A percentile compares a stretch with the other conserved stretches of the same genome.
Evolutionary conservation across 106 monocot species (phyloP).

Genomic region (Allium fistulosum): DNA sequence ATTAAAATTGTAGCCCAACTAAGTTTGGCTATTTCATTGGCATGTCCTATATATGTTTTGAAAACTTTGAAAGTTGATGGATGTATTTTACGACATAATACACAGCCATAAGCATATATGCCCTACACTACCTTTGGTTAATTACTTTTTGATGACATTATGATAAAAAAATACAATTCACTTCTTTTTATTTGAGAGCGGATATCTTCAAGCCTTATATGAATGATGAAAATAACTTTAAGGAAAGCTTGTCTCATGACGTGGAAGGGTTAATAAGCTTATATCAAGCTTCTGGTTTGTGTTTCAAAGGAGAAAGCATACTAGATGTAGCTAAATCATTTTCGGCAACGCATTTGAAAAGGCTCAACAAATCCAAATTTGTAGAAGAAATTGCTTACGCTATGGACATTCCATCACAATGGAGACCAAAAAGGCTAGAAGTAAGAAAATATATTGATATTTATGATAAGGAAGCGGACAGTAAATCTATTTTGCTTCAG

Average conservation of each 20-base stretch:
- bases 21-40: too few species aligned
- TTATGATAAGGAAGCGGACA: conserved; percentile 8
- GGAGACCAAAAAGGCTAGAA: conserved; percentile 29
- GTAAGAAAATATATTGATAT: conserved; percentile 28
- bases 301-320: conserved; percentile 13
- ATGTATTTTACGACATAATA: too few species aligned
- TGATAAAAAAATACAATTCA: too few species aligned
- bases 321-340: conserved; percentile 26
- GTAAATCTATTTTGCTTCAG: conserved; percentile 18
- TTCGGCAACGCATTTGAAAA: conserved; percentile 6
- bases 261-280: conserved; percentile 29
- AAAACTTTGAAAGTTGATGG: too few species aligned
- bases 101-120: too few species aligned
- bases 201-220: conserved; percentile 22
- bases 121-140: too few species aligned
- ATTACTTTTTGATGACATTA: too few species aligned
- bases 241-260: conserved; percentile 4
- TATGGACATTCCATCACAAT: conserved; percentile 37
- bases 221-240: conserved; percentile 15
- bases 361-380: not conserved
- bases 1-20: too few species aligned
- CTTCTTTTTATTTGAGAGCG: not conserved
- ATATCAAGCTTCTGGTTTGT: conserved; percentile 35
- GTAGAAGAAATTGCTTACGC: conserved; percentile 15
- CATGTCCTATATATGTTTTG: too few species aligned